These are phyloP conservation scores for Cyberlindnera bimundalis DNA, from an alignment of 805 yeast genomes.

Conservation along the genomic window DNA sequence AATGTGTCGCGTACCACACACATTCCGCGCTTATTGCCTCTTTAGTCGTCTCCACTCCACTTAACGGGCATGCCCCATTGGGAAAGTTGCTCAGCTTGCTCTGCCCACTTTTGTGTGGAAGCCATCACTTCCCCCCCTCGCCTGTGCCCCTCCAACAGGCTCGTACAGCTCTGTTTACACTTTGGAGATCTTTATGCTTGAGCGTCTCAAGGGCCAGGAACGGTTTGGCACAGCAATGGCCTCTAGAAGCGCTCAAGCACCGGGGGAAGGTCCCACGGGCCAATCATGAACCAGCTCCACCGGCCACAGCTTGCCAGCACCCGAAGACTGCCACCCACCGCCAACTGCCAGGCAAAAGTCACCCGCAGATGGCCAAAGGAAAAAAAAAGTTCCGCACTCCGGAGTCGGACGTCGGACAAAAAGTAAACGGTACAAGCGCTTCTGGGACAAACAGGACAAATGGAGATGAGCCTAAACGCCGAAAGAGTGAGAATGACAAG, in stretches of 20 bases:
- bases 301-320: neutral
- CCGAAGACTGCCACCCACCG: neutral
- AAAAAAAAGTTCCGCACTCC: slow-evolving; percentile 4
- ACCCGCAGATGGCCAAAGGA: neutral
- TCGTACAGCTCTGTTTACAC: slow-evolving; percentile 7
- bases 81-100: slow-evolving; percentile 1
- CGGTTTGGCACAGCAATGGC: neutral
- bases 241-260: neutral
- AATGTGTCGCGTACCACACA: neutral
- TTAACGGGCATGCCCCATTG: neutral
- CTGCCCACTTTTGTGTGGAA: slow-evolving; percentile 1
- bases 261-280: too few relatives aligned
- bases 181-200: neutral
- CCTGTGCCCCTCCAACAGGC: neutral
- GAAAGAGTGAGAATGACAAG: too few relatives aligned
- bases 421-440: neutral
- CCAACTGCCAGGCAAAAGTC: neutral
- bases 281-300: too few relatives aligned
- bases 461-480: slow-evolving; percentile 4
- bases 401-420: slow-evolving; percentile 2
- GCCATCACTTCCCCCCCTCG: neutral
- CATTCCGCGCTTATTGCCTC: neutral
- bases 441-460: neutral
- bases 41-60: neutral
- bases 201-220: slow-evolving; percentile 1